These are phyloP conservation scores for Hibiscus tridactylites DNA, from an alignment of 345 rosid species.

Conservation along the genomic window DNA sequence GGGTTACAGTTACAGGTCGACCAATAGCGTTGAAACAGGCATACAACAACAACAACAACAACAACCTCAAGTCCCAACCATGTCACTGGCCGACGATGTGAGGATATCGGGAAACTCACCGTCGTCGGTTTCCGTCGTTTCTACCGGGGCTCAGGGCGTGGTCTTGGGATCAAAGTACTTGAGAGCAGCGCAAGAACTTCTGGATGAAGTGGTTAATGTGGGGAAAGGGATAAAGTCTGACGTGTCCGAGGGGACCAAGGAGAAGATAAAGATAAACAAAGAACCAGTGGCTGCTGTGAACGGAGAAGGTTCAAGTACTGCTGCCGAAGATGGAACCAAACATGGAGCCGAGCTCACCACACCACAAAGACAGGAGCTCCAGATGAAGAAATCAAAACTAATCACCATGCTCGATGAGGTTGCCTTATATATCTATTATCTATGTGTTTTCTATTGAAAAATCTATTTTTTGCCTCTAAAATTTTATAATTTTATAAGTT, in stretches of 20 bases:
- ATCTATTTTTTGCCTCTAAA: too few relatives aligned
- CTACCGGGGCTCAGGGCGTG: conserved; percentile 29
- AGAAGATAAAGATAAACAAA: conserved; percentile 16
- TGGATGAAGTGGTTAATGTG: conserved; percentile 56
- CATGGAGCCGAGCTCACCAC: conserved; percentile 29
- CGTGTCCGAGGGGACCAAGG: conserved; percentile 12
- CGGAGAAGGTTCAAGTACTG: conserved; percentile 16
- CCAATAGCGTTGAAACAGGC: conserved; percentile 2
- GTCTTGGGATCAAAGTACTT: conserved; percentile 52
- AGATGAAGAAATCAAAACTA: conserved; percentile 57
- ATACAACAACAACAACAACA: conserved; percentile 6
- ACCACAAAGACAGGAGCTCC: conserved; percentile 54
- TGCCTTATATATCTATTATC: neutral
- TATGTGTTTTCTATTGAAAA: too few relatives aligned
- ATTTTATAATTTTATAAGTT: too few relatives aligned
- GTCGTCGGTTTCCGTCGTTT: conserved; percentile 27
- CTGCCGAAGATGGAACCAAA: conserved; percentile 3
- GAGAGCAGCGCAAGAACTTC: conserved; percentile 64
- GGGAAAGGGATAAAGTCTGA: conserved; percentile 24
- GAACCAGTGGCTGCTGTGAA: conserved; percentile 8
- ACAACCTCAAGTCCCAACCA: conserved; percentile 6
- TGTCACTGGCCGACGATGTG: conserved; percentile 14
- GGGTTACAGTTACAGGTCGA: conserved; percentile 16
- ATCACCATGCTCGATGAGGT: conserved; percentile 68
- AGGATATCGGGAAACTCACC: conserved; percentile 34